Base-by-base conservation (phyloP, 179 eudicot genomes). In the Sideroxylon spinosum region DNA sequence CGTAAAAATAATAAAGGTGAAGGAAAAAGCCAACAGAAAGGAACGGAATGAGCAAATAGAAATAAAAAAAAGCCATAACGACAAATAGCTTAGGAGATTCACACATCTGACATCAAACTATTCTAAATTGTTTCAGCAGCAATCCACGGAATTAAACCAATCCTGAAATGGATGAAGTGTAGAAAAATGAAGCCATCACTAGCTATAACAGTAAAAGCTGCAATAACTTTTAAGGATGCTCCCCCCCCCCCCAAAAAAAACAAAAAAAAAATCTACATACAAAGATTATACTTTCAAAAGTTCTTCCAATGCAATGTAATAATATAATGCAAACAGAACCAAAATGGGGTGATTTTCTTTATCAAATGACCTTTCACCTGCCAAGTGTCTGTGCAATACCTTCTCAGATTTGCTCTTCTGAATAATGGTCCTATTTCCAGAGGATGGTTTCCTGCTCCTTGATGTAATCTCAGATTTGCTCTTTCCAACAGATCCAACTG, bases 321-420 rank as follows among this genome's bases (percentile, higher is more conserved):
- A 29, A 4, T 25, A 13, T 3, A 26, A 12, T 64, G 9, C 6
- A 26, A n/a, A n/a, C n/a, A n/a, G n/a, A 74, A 74, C 44, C 32
- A 46, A 26, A 28, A 19, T 56, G 71, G 71, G 53, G 80, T 26
- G 10, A 29, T 22, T 69, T 60, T 26, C 3, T 29, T 4, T 46
- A 46, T 59, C 23, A 13, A n/a, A 69, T 59, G 52, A 57, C 17
- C 59, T 59, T 10, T 60, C 78, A 79, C 68, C 22, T 22, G 14
- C 57, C 26, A 17, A 14, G 19, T 66, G 25, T 57, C 1, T 14
- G 2, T 46, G 25, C 44, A 68, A 46, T 78, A 90, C 94, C 98
- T 86, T 87, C 79, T 86, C 87, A 76, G 85, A 77, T 81, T 81
- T 90, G 86, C 71, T 84, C 85, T 88, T 89, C 60, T 82, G 84